phyloP scores from a whole-genome alignment of 345 rosid species.

The Moringa oleifera region DNA sequence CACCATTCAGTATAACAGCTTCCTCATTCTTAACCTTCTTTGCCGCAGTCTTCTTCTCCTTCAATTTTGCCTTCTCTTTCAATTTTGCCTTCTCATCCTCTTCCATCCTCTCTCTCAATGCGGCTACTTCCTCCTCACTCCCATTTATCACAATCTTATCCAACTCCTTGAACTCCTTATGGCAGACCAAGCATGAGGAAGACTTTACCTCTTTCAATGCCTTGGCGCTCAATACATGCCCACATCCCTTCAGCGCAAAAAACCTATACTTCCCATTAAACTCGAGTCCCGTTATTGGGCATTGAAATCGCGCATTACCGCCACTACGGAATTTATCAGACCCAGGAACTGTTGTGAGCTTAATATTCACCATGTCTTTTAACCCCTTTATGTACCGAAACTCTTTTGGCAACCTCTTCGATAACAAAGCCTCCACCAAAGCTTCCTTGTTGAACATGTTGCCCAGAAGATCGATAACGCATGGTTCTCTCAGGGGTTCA shows the following conservation, averaged over 20 bases:
- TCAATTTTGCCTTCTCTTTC: slow-evolving; percentile 46
- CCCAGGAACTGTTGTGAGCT: slow-evolving; percentile 50
- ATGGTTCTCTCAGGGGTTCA: slow-evolving; percentile 73
- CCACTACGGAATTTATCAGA: slow-evolving; percentile 24
- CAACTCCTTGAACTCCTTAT: slow-evolving; percentile 50
- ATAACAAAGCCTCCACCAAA: slow-evolving; percentile 61
- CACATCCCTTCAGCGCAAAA: slow-evolving; percentile 66
- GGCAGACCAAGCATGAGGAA: slow-evolving; percentile 82
- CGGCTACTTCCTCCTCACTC: slow-evolving; percentile 62
- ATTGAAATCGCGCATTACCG: slow-evolving; percentile 51
- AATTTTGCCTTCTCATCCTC: slow-evolving; percentile 53
- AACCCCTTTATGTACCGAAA: slow-evolving; percentile 70
- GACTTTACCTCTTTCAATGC: slow-evolving; percentile 92
- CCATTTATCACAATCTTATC: slow-evolving; percentile 87
- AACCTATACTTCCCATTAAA: slow-evolving; percentile 85
- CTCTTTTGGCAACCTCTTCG: slow-evolving; percentile 67
- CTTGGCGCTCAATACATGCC: slow-evolving; percentile 89
- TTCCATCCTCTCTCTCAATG: slow-evolving; percentile 65
- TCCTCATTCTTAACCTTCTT: slow-evolving; percentile 53
- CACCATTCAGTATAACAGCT: slow-evolving; percentile 19
- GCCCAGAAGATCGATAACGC: slow-evolving; percentile 82
- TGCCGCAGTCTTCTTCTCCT: slow-evolving; percentile 43
- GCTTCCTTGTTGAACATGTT: slow-evolving; percentile 82
- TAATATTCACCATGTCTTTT: slow-evolving; percentile 70
- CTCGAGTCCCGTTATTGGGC: slow-evolving; percentile 76